Base-by-base conservation (phyloP, 2,329 filamentous ascomycete species). In the Aspergillus sp. region DNA sequence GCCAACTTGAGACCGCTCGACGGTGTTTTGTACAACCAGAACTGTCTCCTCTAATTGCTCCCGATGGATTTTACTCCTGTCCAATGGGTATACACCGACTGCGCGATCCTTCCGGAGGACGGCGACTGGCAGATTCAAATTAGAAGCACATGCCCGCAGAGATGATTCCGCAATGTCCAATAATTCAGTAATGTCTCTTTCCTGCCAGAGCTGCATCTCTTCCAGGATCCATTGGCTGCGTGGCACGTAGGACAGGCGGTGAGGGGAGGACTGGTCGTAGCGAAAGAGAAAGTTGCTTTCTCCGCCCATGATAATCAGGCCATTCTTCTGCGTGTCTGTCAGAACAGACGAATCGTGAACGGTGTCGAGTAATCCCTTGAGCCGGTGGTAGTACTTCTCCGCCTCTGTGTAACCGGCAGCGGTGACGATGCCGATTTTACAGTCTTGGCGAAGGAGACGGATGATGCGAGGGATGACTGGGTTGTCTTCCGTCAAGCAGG, bases 41-140 rank as follows among this genome's bases (percentile, higher is more conserved):
- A 98, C 93, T 0, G 91, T 96, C 71, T 98, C 93, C 65, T 98
- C 93, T 12, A 98, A 79, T 45, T 86, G 86, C 70, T 98, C 93
- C 12, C 93, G 83, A 28, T 85, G 81, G 59, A 95, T 89, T 43
- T 82, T 84, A 12, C 79, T 72, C 2, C 78, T 76, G 1, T 81
- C 70, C 1, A 78, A 67, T 2, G 85, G 85, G 48, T 88, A 78
- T 57, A 91, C 85, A 49, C 88, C 88, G 0, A 91, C 87, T 6
- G 88, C 87, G 13, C 91, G 82, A 60, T 94, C 87, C 69, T 98
- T 98, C 48, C 93, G 83, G 45, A 97, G 76, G 6, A 97, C 74
- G 1, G 76, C 75, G 7, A 90, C 93, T 0, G 88, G 84, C 13
- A 98, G 78, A 47, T 82, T 81, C 69, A 98, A 79, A 39, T 84